Evolutionary conservation across 768 basidiomycete species (phyloP).

Genomic region (Boletus fagicola): DNA sequence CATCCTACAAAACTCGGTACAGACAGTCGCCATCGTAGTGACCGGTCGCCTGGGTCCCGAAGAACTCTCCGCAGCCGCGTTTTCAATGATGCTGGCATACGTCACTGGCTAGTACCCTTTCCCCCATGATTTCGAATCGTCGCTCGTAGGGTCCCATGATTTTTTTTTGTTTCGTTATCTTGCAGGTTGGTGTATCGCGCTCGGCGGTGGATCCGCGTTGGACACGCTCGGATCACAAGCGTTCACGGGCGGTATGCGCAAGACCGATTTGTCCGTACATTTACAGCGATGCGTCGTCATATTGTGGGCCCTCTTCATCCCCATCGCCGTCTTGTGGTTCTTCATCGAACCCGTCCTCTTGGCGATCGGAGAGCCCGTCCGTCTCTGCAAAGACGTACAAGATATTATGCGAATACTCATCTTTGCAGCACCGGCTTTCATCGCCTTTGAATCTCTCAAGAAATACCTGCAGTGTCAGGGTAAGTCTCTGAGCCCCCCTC

Average conservation of each 20-base stretch:
- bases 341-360: conserved; percentile 63
- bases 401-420: conserved; percentile 62
- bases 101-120: conserved; percentile 64
- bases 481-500: conserved; percentile 22
- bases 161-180: conserved; percentile 19
- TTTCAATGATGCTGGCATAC: conserved; percentile 74
- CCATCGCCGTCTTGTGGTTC: conserved; percentile 61
- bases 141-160: conserved; percentile 53
- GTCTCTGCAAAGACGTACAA: conserved; percentile 61
- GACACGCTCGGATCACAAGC: conserved; percentile 79
- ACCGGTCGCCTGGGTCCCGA: conserved; percentile 66
- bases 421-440: conserved; percentile 67
- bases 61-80: conserved; percentile 69
- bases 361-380: conserved; percentile 56
- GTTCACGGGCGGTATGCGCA: conserved; percentile 59
- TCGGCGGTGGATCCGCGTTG: conserved; percentile 76
- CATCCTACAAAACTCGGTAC: conserved; percentile 70
- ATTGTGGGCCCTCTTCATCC: conserved; percentile 62
- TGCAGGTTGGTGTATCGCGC: conserved; percentile 72
- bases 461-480: conserved; percentile 82
- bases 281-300: conserved; percentile 68
- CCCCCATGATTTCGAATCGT: conserved; percentile 19
- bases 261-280: conserved; percentile 68
- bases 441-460: conserved; percentile 74
- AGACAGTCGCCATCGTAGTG: conserved; percentile 62